These are phyloP conservation scores for Leishmania major DNA, from an alignment of 208 protist genomes.

Conservation along the genomic window DNA sequence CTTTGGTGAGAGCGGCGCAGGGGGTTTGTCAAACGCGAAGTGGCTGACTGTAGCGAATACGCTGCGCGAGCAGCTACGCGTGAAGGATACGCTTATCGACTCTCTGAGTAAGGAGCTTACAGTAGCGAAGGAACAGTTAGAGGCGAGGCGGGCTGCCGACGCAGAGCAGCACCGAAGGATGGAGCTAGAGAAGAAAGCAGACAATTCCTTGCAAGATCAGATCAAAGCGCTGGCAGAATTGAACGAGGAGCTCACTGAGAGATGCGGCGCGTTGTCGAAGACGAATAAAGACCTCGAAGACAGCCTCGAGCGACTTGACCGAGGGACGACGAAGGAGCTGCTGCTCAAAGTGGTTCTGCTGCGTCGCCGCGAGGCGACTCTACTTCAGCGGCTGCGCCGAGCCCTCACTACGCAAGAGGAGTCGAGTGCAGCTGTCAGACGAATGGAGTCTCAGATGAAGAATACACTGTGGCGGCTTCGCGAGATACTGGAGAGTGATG, in stretches of 20 bases:
- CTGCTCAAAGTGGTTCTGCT: constrained; percentile 86
- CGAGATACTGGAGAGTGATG: constrained; percentile 55
- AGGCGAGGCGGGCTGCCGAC: constrained; percentile 29
- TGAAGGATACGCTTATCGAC: constrained; percentile 75
- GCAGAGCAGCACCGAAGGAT: constrained; percentile 8
- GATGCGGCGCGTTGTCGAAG: constrained; percentile 40
- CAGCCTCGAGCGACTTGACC: constrained; percentile 39
- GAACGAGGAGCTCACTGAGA: constrained; percentile 68
- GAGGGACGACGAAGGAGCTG: constrained; percentile 51
- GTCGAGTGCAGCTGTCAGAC: constrained; percentile 35
- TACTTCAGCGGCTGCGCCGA: constrained; percentile 79
- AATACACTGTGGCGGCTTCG: constrained; percentile 66
- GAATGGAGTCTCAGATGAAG: constrained; percentile 51
- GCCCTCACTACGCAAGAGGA: constrained; percentile 61
- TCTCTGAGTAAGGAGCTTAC: constrained; percentile 47
- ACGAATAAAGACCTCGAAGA: constrained; percentile 66
- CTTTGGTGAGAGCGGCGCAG: constrained; percentile 12
- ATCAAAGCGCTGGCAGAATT: constrained; percentile 36
- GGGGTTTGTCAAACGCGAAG: constrained; percentile 28
- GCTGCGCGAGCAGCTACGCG: constrained; percentile 73
- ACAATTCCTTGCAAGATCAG: constrained; percentile 23
- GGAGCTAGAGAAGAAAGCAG: constrained; percentile 19
- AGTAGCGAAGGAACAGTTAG: constrained; percentile 56
- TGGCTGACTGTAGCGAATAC: constrained; percentile 57
- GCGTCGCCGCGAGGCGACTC: constrained; percentile 74